Percentiles rank a stretch among this genome's conserved stretches.
phyloP scores from a whole-genome alignment of 441 rosid species.

The Theobroma grandiflorum region DNA sequence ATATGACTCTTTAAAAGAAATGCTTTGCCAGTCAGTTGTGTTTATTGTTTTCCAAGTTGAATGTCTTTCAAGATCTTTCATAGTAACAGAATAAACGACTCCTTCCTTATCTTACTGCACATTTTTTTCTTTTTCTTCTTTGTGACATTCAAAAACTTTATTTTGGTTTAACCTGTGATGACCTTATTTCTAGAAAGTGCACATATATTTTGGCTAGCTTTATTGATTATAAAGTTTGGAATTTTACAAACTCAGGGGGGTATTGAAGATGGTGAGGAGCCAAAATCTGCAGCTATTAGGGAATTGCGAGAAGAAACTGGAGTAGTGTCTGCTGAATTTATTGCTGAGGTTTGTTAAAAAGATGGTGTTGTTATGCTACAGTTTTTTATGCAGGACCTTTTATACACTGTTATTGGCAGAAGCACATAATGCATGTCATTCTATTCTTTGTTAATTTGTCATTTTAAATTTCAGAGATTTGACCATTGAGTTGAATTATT shows the following conservation, averaged over 20 bases:
- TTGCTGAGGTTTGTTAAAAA: slow-evolving; percentile 67
- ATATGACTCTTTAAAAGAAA: not conserved
- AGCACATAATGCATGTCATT: not conserved
- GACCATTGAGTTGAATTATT: not conserved
- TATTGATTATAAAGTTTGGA: not conserved
- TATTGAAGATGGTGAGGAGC: slow-evolving; percentile 93
- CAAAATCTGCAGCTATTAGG: slow-evolving; percentile 82
- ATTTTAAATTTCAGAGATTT: not conserved
- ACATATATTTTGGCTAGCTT: not conserved
- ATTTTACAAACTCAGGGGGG: slow-evolving; percentile 65
- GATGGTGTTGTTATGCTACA: slow-evolving; percentile 16
- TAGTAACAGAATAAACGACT: not conserved
- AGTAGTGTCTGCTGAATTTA: slow-evolving; percentile 75
- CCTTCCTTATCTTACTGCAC: not conserved
- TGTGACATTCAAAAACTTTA: not conserved
- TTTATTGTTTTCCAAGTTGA: not conserved
- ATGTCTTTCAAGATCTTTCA: not conserved
- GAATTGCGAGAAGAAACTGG: slow-evolving; percentile 94
- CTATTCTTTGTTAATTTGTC: not conserved
- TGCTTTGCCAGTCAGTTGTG: not conserved
- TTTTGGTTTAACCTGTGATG: not conserved
- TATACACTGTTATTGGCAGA: not conserved
- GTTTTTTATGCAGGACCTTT: slow-evolving; percentile 15
- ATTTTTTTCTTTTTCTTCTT: not conserved
- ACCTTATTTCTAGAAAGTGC: not conserved